Evolutionary conservation across 441 rosid genomes (phyloP).

Genomic region (Metrosideros polymorpha): DNA sequence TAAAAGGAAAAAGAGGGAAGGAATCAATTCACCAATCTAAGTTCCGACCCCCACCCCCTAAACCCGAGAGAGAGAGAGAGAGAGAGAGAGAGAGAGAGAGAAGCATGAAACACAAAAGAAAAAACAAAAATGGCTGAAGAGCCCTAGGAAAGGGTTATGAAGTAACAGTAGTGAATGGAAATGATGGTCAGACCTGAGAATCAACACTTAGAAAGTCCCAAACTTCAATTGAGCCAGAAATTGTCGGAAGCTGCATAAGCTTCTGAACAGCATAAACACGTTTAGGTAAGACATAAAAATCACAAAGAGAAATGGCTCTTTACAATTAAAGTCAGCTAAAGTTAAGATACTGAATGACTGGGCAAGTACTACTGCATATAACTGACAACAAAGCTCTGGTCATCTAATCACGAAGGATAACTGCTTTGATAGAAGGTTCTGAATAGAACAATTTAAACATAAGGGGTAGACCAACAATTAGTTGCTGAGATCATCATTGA

Average conservation of each 20-base stretch:
- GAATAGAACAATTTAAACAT: background rate
- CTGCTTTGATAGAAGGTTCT: background rate
- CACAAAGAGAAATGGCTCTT: slow-evolving; percentile 2
- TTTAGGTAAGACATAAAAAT: background rate
- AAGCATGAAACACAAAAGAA: too few relatives aligned
- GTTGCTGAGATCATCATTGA: background rate
- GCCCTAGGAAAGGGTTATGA: background rate
- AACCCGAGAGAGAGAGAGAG: background rate
- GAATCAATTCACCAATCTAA: background rate
- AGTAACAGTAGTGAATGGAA: background rate
- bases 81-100: slow-evolving; percentile 4
- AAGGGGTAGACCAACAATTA: background rate
- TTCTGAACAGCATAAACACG: slow-evolving; percentile 31
- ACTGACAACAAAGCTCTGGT: background rate
- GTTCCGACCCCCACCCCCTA: background rate
- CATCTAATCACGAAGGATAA: background rate
- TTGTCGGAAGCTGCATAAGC: slow-evolving; percentile 71
- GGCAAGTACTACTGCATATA: background rate
- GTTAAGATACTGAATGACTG: background rate
- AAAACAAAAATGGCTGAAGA: background rate
- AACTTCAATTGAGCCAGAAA: slow-evolving; percentile 97
- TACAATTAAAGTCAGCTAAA: background rate
- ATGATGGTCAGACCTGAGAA: slow-evolving; percentile 64
- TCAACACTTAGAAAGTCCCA: slow-evolving; percentile 99
- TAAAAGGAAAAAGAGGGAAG: background rate